Evolutionary conservation across 495 filamentous ascomycete species (phyloP).

Genomic region (Chaetomium cochliodes): DNA sequence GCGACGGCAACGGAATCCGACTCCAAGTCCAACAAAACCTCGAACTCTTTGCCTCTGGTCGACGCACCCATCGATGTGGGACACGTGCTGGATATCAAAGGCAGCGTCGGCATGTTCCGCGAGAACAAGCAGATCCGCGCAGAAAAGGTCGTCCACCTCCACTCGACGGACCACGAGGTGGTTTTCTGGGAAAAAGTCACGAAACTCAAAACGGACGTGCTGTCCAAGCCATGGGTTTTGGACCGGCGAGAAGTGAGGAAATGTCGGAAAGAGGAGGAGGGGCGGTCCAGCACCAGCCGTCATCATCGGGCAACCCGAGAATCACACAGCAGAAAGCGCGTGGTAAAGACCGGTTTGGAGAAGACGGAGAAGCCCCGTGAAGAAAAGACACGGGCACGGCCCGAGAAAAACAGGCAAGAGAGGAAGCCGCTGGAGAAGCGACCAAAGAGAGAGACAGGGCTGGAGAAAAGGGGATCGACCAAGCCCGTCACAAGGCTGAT

Average conservation of each 20-base stretch:
- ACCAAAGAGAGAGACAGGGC: conserved; percentile 21
- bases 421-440: neutral
- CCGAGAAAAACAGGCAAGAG: neutral
- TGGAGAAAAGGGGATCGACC: conserved; percentile 24
- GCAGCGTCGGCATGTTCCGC: conserved; percentile 64
- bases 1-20: neutral
- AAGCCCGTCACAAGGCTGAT: conserved; percentile 22
- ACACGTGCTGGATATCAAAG: conserved; percentile 73
- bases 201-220: conserved; percentile 60
- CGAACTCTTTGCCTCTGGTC: conserved; percentile 1
- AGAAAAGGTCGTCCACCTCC: conserved; percentile 60
- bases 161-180: conserved; percentile 72
- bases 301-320: conserved; percentile 43
- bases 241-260: conserved; percentile 51
- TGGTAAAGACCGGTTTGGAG: conserved; percentile 3
- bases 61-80: conserved; percentile 59
- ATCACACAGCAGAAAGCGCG: conserved; percentile 35
- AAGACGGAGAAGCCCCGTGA: neutral
- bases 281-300: conserved; percentile 22
- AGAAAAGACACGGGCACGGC: neutral
- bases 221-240: conserved; percentile 68
- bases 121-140: conserved; percentile 63
- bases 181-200: conserved; percentile 68
- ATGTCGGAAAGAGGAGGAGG: conserved; percentile 53
- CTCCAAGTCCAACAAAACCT: conserved; percentile 5